Evolutionary conservation across 306 rosid species (phyloP).

Genomic region (Begonia fuchsioides): DNA sequence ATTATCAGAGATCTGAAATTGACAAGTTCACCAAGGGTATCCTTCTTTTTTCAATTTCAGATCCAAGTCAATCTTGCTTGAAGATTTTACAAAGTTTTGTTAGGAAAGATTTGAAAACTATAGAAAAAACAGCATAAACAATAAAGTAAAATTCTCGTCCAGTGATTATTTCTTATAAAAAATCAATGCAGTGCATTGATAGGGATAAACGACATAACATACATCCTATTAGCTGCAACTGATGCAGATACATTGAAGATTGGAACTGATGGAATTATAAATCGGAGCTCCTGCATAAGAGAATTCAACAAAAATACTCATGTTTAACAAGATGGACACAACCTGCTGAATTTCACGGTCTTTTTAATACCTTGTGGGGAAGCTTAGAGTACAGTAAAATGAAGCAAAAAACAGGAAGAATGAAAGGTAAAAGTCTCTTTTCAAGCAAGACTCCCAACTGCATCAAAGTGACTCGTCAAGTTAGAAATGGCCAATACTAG

Average conservation of each 20-base stretch:
- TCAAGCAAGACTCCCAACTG: conserved; percentile 78
- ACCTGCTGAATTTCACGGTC: background rate
- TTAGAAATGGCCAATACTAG: conserved; percentile 4
- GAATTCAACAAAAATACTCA: conserved; percentile 8
- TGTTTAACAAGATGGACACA: conserved; percentile 4
- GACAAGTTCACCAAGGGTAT: too few relatives aligned
- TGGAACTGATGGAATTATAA: conserved; percentile 74
- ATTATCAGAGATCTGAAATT: too few relatives aligned
- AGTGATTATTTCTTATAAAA: too few relatives aligned
- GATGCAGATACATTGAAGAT: conserved; percentile 88
- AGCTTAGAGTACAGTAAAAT: conserved; percentile 81
- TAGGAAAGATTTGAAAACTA: too few relatives aligned
- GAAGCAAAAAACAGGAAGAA: conserved; percentile 62
- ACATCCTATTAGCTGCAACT: conserved; percentile 75
- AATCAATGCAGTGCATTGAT: too few relatives aligned
- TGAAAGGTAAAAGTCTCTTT: conserved; percentile 45
- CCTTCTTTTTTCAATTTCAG: too few relatives aligned
- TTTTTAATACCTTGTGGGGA: conserved; percentile 73
- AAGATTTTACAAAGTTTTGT: too few relatives aligned
- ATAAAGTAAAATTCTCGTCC: too few relatives aligned
- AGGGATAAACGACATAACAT: conserved; percentile 11
- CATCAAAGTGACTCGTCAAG: conserved; percentile 22
- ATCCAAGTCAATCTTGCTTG: too few relatives aligned
- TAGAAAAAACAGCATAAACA: too few relatives aligned
- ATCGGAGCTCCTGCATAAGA: conserved; percentile 83